Conservation (phyloP, 306 rosid genomes). For the Hippophae gyantsensis region DNA sequence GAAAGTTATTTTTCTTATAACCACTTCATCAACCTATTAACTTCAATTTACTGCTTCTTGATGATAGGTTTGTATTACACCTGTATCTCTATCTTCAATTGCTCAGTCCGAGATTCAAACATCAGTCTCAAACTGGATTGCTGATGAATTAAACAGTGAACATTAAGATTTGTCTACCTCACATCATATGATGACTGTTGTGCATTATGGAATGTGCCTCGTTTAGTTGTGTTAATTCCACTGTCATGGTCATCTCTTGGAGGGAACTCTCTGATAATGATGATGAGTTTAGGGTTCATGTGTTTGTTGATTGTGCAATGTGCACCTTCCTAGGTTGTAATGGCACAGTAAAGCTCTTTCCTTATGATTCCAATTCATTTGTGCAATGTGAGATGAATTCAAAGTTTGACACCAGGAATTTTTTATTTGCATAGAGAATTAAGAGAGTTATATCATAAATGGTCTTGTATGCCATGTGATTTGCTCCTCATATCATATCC, state of each 20-base stretch:
- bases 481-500: too few relatives aligned
- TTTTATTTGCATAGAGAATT: background rate
- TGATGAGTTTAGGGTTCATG: background rate
- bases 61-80: conserved; percentile 42
- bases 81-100: conserved; percentile 27
- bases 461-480: too few relatives aligned
- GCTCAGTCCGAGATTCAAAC: conserved; percentile 24
- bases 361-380: background rate
- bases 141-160: conserved; percentile 20
- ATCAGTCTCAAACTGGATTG: conserved; percentile 42
- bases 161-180: conserved; percentile 8
- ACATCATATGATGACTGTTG: background rate
- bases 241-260: background rate
- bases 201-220: background rate
- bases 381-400: background rate
- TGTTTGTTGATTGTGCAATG: background rate
- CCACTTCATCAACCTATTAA: background rate
- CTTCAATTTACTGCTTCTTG: background rate
- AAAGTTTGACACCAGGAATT: too few relatives aligned
- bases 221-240: background rate
- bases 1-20: background rate
- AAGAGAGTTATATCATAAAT: background rate
- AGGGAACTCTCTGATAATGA: background rate
- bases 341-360: background rate
- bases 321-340: background rate